Percentiles rank a stretch among this genome's conserved stretches.
phyloP scores from a whole-genome alignment of 2,329 filamentous ascomycete species.

The Fusarium clavum region DNA sequence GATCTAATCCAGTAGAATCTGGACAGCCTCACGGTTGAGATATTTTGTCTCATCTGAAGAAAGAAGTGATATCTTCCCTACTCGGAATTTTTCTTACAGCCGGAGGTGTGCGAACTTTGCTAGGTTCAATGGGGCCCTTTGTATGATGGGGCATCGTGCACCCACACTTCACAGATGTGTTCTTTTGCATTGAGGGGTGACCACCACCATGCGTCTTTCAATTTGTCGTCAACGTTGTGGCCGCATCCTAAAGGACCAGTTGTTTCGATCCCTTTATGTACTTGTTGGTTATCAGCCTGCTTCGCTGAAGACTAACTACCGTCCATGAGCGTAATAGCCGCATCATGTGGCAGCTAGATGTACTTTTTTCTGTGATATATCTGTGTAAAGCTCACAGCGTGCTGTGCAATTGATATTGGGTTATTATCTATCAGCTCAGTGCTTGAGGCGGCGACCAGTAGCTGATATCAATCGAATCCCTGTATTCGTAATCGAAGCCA shows the following conservation, averaged over 20 bases:
- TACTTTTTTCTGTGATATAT: not conserved
- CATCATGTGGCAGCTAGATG: not conserved
- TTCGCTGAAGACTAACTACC: constrained; percentile 3
- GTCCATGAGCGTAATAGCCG: constrained; percentile 4
- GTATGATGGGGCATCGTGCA: constrained; percentile 42
- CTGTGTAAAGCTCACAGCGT: not conserved
- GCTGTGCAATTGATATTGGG: not conserved
- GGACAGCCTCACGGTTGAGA: not conserved
- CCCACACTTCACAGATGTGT: constrained; percentile 37
- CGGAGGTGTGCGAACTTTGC: constrained; percentile 20
- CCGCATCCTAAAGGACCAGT: constrained; percentile 8
- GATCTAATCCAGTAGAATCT: not conserved
- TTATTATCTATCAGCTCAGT: not conserved
- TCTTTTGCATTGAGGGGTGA: constrained; percentile 42
- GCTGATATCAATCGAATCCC: constrained; percentile 6
- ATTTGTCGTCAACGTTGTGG: constrained; percentile 19
- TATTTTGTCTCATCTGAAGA: not conserved
- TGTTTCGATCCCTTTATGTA: constrained; percentile 12
- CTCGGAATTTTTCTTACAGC: not conserved
- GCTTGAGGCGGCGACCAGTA: constrained; percentile 1
- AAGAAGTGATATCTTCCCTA: not conserved
- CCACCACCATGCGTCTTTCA: constrained; percentile 39
- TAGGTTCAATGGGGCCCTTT: constrained; percentile 42
- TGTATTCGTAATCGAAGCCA: constrained; percentile 15
- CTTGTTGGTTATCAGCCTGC: not conserved